Evolutionary conservation across 176 grass and related monocot genomes (phyloP).

Genomic region (Oryza longistaminata): DNA sequence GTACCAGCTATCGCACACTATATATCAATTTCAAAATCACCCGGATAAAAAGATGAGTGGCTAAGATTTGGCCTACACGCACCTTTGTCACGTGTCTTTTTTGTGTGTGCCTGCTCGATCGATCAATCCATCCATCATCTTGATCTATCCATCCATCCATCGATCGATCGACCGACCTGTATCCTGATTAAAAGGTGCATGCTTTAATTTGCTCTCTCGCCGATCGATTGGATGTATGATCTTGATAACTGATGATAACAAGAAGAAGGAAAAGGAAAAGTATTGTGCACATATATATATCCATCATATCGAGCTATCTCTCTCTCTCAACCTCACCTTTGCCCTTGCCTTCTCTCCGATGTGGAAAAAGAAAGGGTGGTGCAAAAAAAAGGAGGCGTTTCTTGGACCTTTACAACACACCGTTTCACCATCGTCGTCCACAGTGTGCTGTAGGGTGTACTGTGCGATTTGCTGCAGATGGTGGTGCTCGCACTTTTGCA

Average conservation of each 20-base stretch:
- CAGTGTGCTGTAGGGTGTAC: neutral
- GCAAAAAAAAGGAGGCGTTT: neutral
- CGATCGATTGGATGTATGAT: neutral
- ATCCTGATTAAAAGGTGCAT: neutral
- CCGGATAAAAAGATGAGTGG: conserved; percentile 15
- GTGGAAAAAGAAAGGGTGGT: neutral
- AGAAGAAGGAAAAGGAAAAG: neutral
- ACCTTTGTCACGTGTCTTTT: neutral
- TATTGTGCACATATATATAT: neutral
- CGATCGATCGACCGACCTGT: neutral
- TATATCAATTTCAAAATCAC: neutral
- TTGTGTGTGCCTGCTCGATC: neutral
- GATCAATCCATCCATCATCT: neutral
- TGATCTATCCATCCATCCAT: neutral
- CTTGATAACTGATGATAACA: neutral
- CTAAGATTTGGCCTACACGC: conserved; percentile 20
- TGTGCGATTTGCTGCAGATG: neutral
- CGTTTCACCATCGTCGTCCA: neutral
- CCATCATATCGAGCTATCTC: neutral
- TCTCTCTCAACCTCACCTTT: neutral
- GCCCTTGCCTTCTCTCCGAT: neutral
- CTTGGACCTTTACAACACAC: neutral
- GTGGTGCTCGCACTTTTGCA: neutral
- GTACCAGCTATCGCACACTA: conserved; percentile 2
- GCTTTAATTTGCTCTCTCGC: neutral